A percentile compares a stretch with the other conserved stretches of the same genome.
These are phyloP conservation scores for Alternaria arborescens DNA, from an alignment of 2,329 filamentous ascomycete genomes.

Conservation along the genomic window DNA sequence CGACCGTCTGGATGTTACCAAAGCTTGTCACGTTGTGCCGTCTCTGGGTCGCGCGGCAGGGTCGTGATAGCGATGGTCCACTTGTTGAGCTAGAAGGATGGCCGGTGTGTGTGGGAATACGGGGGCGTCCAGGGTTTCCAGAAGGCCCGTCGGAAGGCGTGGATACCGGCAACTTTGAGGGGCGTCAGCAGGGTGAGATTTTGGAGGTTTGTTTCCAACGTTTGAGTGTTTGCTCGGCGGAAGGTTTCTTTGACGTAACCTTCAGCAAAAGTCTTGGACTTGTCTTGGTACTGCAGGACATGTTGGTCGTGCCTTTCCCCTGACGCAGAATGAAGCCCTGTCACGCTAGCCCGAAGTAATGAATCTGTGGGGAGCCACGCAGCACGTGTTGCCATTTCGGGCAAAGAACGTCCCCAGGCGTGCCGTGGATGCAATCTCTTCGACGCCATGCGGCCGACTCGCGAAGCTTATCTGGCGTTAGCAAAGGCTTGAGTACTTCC, in stretches of 20 bases:
- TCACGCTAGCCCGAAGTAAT: conserved; percentile 23
- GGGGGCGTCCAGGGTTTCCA: conserved; percentile 3
- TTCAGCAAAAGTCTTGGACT: not conserved
- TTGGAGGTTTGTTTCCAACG: not conserved
- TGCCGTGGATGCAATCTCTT: conserved; percentile 24
- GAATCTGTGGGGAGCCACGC: conserved; percentile 10
- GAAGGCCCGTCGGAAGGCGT: conserved; percentile 3
- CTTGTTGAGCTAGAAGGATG: conserved; percentile 1
- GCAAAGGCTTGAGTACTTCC: conserved; percentile 27
- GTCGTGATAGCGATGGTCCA: not conserved
- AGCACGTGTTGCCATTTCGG: conserved; percentile 8
- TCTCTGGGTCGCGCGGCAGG: conserved; percentile 10
- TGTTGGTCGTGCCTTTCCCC: conserved; percentile 12
- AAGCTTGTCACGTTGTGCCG: conserved; percentile 21
- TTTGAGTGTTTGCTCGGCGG: not conserved
- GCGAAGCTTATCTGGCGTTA: conserved; percentile 29
- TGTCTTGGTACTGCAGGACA: not conserved
- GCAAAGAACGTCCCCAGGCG: conserved; percentile 7
- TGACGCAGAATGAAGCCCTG: conserved; percentile 12
- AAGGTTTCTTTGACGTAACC: conserved; percentile 8
- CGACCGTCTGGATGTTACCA: conserved; percentile 22
- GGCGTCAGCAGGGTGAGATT: not conserved
- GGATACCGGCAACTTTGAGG: not conserved
- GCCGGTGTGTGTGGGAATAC: conserved; percentile 16
- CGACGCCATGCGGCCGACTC: conserved; percentile 1